phyloP scores from a whole-genome alignment of 2,329 filamentous ascomycete genomes.

The Sordariomycetes sp. region DNA sequence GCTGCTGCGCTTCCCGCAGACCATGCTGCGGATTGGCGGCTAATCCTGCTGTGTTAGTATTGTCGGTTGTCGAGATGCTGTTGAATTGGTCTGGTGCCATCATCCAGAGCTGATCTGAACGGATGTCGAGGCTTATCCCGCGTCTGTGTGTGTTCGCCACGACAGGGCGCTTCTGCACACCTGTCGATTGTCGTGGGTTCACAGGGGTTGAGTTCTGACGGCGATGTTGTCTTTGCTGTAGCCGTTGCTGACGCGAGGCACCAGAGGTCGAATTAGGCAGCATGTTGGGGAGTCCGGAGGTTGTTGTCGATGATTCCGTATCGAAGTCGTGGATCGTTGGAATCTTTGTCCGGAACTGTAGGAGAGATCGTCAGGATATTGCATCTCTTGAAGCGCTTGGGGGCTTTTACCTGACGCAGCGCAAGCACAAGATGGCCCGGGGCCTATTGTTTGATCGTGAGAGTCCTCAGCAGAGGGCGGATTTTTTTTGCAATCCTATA shows the following conservation, averaged over 20 bases:
- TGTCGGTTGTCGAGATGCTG: slow-evolving; percentile 36
- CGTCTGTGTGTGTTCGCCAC: slow-evolving; percentile 58
- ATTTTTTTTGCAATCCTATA: too few relatives aligned
- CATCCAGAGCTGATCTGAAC: slow-evolving; percentile 32
- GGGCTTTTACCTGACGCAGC: slow-evolving; percentile 64
- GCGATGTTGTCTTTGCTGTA: slow-evolving; percentile 60
- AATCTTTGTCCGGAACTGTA: slow-evolving; percentile 37
- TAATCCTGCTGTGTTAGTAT: slow-evolving; percentile 48
- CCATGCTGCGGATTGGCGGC: slow-evolving; percentile 55
- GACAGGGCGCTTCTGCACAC: slow-evolving; percentile 29
- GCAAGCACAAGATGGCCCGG: slow-evolving; percentile 65
- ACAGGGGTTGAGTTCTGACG: slow-evolving; percentile 87
- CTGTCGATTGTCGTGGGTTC: too few relatives aligned
- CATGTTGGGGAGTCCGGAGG: slow-evolving; percentile 50
- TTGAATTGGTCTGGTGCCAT: too few relatives aligned
- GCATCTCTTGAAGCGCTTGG: neutral
- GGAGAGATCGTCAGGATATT: neutral
- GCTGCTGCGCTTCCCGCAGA: slow-evolving; percentile 85
- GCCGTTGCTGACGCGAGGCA: slow-evolving; percentile 50
- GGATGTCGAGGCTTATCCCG: slow-evolving; percentile 75
- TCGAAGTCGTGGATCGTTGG: slow-evolving; percentile 41
- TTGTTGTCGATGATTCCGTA: slow-evolving; percentile 39
- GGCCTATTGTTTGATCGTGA: slow-evolving; percentile 43
- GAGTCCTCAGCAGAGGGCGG: slow-evolving; percentile 40
- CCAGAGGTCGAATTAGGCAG: slow-evolving; percentile 1